phyloP scores from a whole-genome alignment of 345 rosid species.

The Populus nigra region DNA sequence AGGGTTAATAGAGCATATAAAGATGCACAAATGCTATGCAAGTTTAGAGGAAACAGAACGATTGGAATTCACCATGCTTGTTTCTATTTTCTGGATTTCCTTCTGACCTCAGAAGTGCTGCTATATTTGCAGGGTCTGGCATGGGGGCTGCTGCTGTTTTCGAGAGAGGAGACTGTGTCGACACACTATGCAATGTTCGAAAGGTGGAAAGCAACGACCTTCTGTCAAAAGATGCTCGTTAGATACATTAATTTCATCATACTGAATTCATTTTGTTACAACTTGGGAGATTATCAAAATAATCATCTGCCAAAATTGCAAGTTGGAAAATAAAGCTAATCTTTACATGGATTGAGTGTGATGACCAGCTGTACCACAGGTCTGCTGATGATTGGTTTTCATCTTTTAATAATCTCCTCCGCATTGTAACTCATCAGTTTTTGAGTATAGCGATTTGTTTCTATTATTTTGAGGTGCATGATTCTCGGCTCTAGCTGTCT shows the following conservation, averaged over 20 bases:
- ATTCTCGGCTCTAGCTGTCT: too few species aligned
- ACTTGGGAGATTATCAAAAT: neutral
- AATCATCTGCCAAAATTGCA: neutral
- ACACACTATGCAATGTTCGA: constrained; percentile 48
- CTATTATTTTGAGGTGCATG: too few species aligned
- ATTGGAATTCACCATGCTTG: neutral
- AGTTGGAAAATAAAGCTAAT: neutral
- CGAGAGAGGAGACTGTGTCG: constrained; percentile 69
- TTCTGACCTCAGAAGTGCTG: neutral
- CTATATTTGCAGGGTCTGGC: constrained; percentile 26
- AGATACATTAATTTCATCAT: neutral
- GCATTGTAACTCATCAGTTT: too few species aligned
- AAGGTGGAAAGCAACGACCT: constrained; percentile 24
- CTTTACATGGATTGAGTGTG: too few species aligned
- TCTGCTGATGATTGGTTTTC: too few species aligned
- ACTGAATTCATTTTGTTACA: neutral
- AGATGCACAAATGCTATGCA: neutral
- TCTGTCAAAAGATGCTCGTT: constrained; percentile 40
- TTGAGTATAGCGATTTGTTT: too few species aligned
- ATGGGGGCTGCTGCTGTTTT: constrained; percentile 96
- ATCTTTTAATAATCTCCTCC: too few species aligned
- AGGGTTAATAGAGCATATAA: too few species aligned
- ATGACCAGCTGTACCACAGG: too few species aligned
- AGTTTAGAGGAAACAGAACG: neutral
- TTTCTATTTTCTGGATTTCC: neutral